Evolutionary conservation across 169 alveolate genomes (phyloP).

Genomic region (Cryptosporidium xiaoi): DNA sequence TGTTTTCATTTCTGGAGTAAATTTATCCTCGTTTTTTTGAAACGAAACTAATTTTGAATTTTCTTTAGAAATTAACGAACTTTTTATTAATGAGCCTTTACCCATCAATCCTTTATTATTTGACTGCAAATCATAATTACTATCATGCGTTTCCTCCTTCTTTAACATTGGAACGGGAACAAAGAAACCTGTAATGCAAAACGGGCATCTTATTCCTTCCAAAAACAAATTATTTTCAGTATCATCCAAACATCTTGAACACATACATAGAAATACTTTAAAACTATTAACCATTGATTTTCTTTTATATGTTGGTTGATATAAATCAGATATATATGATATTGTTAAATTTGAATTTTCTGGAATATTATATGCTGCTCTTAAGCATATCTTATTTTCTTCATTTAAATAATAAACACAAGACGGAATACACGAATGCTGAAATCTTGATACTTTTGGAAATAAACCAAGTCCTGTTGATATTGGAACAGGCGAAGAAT

Average conservation of each 20-base stretch:
- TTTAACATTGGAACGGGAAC: slow-evolving; percentile 50
- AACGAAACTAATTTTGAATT: background rate
- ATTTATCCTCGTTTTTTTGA: slow-evolving; percentile 20
- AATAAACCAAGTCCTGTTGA: slow-evolving; percentile 84
- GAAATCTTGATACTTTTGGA: slow-evolving; percentile 78
- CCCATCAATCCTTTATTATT: slow-evolving; percentile 2
- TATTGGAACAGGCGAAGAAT: slow-evolving; percentile 79
- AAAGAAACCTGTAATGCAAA: slow-evolving; percentile 81
- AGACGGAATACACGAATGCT: slow-evolving; percentile 88
- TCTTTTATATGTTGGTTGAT: slow-evolving; percentile 83
- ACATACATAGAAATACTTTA: slow-evolving; percentile 82
- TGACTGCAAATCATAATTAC: background rate
- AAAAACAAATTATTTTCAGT: slow-evolving; percentile 81
- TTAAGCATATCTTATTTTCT: slow-evolving; percentile 82
- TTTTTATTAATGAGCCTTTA: background rate
- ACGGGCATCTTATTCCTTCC: slow-evolving; percentile 82
- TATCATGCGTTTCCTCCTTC: background rate
- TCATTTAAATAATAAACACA: slow-evolving; percentile 82
- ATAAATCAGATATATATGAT: slow-evolving; percentile 83
- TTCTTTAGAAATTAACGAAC: background rate
- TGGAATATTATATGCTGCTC: slow-evolving; percentile 86
- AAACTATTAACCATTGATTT: slow-evolving; percentile 77
- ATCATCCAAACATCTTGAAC: slow-evolving; percentile 82
- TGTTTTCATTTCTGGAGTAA: slow-evolving; percentile 30
- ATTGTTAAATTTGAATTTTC: slow-evolving; percentile 84